phyloP scores from a whole-genome alignment of 176 grass and related monocot species.

The Musa itinerans region DNA sequence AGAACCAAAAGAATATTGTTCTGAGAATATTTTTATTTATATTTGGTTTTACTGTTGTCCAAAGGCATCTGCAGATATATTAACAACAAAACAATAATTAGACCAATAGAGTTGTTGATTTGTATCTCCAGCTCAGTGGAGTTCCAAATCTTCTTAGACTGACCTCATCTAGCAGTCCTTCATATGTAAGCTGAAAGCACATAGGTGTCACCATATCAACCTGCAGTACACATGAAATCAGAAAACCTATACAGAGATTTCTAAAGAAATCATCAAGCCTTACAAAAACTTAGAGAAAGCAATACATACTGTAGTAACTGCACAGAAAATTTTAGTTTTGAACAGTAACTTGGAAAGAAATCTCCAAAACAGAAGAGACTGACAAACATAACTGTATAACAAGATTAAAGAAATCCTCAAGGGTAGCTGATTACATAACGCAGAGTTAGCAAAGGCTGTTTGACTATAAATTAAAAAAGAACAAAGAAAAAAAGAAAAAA shows the following conservation, averaged over 20 bases:
- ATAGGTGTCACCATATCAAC: slow-evolving; percentile 98
- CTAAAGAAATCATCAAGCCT: background rate
- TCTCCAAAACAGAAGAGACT: background rate
- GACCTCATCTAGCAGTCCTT: slow-evolving; percentile 97
- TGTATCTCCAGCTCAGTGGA: background rate
- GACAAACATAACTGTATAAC: background rate
- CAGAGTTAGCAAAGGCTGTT: too few relatives aligned
- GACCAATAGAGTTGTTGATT: background rate
- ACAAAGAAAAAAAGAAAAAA: too few relatives aligned
- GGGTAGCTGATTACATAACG: too few relatives aligned
- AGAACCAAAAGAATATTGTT: background rate
- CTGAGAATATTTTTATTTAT: background rate
- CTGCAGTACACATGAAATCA: slow-evolving; percentile 24
- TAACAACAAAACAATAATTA: background rate
- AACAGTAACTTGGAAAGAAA: background rate
- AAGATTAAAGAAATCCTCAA: too few relatives aligned
- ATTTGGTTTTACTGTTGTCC: background rate
- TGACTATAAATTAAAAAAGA: too few relatives aligned
- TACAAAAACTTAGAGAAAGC: background rate
- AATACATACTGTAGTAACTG: background rate
- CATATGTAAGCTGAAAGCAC: slow-evolving; percentile 94
- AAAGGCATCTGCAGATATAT: background rate
- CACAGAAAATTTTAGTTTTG: background rate
- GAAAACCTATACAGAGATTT: background rate
- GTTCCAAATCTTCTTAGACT: slow-evolving; percentile 8